phyloP scores from a whole-genome alignment of 345 rosid species.

The Hibiscus trionum region DNA sequence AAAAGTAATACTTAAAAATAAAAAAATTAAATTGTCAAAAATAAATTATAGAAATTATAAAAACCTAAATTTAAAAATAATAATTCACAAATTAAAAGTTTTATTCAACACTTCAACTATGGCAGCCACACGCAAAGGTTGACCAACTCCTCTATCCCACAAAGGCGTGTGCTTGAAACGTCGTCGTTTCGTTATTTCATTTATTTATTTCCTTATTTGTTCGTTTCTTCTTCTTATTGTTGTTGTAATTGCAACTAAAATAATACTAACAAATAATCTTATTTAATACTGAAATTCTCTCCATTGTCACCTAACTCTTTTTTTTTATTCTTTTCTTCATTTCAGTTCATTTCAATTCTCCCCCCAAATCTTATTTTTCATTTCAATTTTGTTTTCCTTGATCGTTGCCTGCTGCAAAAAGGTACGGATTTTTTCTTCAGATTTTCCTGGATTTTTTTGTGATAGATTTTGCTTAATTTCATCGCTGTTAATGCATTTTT shows the following conservation, averaged over 20 bases:
- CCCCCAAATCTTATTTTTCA: constrained; percentile 1
- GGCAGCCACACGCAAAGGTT: constrained; percentile 6
- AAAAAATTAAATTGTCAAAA: background rate
- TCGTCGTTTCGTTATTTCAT: constrained; percentile 22
- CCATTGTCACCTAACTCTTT: constrained; percentile 20
- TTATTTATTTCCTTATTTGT: background rate
- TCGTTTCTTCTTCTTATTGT: background rate
- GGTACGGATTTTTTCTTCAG: background rate
- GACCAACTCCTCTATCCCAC: background rate
- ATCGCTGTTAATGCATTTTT: background rate
- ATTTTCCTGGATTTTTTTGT: background rate
- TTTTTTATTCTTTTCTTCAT: constrained; percentile 15
- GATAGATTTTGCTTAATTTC: background rate
- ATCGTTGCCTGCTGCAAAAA: background rate
- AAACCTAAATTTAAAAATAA: background rate
- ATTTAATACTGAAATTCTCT: background rate
- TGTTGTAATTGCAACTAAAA: background rate
- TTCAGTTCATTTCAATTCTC: background rate
- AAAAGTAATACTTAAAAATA: no score
- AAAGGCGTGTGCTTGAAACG: constrained; percentile 41
- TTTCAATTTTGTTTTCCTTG: background rate
- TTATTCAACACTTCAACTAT: background rate
- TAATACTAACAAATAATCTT: background rate
- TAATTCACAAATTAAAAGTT: background rate
- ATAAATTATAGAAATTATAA: background rate